A percentile compares a stretch with the other conserved stretches of the same genome.
Conservation (phyloP, 768 basidiomycete genomes). For the Tricholoma saponaceum region DNA sequence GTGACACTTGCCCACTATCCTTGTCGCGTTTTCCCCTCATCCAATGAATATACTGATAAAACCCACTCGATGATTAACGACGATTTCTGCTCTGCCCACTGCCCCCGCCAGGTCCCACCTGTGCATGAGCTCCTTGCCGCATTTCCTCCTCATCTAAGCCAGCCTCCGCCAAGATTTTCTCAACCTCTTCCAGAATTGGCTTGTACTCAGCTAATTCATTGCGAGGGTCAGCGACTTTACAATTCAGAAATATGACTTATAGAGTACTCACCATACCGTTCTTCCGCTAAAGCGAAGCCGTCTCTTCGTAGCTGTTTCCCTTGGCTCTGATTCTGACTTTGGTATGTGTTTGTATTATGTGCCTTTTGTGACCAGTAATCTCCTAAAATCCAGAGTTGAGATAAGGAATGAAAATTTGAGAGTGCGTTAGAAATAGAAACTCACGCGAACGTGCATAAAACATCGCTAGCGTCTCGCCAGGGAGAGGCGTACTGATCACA, state of each 20-base stretch:
- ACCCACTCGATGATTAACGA: too few species aligned
- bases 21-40: too few species aligned
- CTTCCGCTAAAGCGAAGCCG: slow-evolving; percentile 73
- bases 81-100: slow-evolving; percentile 43
- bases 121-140: slow-evolving; percentile 49
- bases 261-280: slow-evolving; percentile 56
- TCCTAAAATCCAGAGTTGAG: slow-evolving; percentile 31
- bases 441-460: slow-evolving; percentile 81
- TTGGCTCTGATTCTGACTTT: slow-evolving; percentile 21
- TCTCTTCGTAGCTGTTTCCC: slow-evolving; percentile 78
- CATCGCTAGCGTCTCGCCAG: slow-evolving; percentile 77
- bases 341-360: slow-evolving; percentile 47
- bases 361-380: slow-evolving; percentile 82
- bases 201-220: slow-evolving; percentile 64
- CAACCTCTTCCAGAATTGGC: slow-evolving; percentile 77
- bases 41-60: too few species aligned
- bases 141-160: slow-evolving; percentile 85
- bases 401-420: background rate
- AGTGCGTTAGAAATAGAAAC: slow-evolving; percentile 19
- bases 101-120: slow-evolving; percentile 33
- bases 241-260: background rate
- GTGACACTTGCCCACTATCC: too few species aligned
- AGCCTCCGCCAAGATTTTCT: slow-evolving; percentile 78
- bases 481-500: slow-evolving; percentile 70
- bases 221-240: background rate